phyloP scores from a whole-genome alignment of 2,329 filamentous ascomycete species.

The Cercospora sp. region DNA sequence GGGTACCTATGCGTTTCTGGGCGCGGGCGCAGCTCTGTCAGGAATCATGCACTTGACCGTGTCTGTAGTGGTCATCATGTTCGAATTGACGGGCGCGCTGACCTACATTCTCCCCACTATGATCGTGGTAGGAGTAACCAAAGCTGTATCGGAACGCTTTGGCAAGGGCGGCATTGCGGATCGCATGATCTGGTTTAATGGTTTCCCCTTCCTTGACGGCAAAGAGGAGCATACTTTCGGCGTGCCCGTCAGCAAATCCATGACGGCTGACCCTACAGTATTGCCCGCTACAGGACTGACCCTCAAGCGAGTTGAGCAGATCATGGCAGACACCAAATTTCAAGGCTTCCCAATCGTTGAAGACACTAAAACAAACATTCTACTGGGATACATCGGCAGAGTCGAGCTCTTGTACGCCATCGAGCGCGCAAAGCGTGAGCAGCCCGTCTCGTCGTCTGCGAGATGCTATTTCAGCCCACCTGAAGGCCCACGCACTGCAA shows the following conservation, averaged over 20 bases:
- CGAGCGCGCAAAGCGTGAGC: slow-evolving; percentile 71
- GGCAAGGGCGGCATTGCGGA: slow-evolving; percentile 97
- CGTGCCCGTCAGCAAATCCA: slow-evolving; percentile 79
- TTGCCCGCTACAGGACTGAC: slow-evolving; percentile 74
- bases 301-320: slow-evolving; percentile 72
- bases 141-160: slow-evolving; percentile 85
- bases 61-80: slow-evolving; percentile 98
- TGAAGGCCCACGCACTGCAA: slow-evolving; percentile 28
- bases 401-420: slow-evolving; percentile 91
- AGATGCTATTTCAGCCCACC: slow-evolving; percentile 70
- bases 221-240: slow-evolving; percentile 98
- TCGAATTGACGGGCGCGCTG: slow-evolving; percentile 93
- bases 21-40: slow-evolving; percentile 84
- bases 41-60: slow-evolving; percentile 99
- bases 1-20: slow-evolving; percentile 93
- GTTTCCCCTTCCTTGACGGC: slow-evolving; percentile 93
- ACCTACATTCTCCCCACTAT: slow-evolving; percentile 98
- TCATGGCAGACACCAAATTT: slow-evolving; percentile 76
- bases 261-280: slow-evolving; percentile 74
- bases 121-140: slow-evolving; percentile 97
- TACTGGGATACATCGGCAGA: slow-evolving; percentile 89
- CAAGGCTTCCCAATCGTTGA: slow-evolving; percentile 94
- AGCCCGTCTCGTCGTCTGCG: slow-evolving; percentile 64
- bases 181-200: slow-evolving; percentile 98
- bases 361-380: slow-evolving; percentile 65